Conservation (phyloP, 441 rosid genomes). For the Corymbia calophylla region DNA sequence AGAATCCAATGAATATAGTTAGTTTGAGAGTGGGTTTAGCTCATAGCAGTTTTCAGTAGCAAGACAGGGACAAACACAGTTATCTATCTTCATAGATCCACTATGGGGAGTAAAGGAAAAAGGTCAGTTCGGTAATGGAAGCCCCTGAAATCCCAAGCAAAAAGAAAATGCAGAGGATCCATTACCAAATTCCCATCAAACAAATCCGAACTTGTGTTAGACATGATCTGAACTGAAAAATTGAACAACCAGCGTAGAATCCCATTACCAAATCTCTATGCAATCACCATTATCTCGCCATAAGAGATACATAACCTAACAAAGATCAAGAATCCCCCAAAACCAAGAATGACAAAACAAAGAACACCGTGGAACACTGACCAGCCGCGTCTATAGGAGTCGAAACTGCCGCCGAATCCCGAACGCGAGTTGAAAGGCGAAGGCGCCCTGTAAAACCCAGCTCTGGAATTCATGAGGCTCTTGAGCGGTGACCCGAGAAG, state of each 20-base stretch:
- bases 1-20: not conserved
- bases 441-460: conserved; percentile 23
- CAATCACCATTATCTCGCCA: not conserved
- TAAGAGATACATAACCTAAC: not conserved
- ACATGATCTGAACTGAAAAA: not conserved
- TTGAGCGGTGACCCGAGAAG: conserved; percentile 14
- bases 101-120: not conserved
- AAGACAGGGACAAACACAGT: no score
- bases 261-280: not conserved
- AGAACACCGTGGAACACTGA: conserved; percentile 3
- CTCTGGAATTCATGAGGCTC: conserved; percentile 26
- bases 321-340: not conserved
- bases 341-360: not conserved
- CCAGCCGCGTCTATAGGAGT: conserved; percentile 35
- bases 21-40: not conserved
- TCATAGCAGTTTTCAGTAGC: not conserved
- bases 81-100: not conserved
- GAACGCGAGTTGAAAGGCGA: conserved; percentile 24
- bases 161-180: no score
- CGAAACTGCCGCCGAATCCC: conserved; percentile 16
- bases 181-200: not conserved
- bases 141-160: no score
- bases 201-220: not conserved
- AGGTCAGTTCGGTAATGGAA: not conserved
- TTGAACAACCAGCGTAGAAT: not conserved